Base-by-base conservation (phyloP, 169 alveolate genomes). In the Cryptosporidium bovis region DNA sequence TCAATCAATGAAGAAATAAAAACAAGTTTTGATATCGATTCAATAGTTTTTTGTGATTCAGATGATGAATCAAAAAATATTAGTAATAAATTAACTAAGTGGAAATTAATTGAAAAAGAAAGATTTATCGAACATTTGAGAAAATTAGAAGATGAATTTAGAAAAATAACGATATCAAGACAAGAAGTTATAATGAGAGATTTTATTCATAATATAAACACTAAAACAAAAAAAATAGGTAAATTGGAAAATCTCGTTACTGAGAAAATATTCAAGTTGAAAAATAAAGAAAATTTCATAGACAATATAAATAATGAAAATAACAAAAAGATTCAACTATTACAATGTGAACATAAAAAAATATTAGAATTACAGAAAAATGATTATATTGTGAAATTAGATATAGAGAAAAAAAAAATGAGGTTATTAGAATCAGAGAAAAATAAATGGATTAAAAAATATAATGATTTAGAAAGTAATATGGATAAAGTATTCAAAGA, bases 131-230 rank as follows among this genome's bases (percentile, higher is more conserved):
- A 77, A 34, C 87, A 77, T 48, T 48, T 77, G 6, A 29, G 64
- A 2, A 29, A 77, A n/a, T 40, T 77, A 12, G 87, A 77, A 20
- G 71, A 77, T 24, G 71, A 77, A 44, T 60, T 77, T 18, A 56
- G 87, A 36, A 56, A 60, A 10, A 8, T 62, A 27, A 60, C 64
- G 7, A 15, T 77, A 24, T 33, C 46, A 15, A 77, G 87, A 44
- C 87, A 77, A 60, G 87, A 77, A 40, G 56, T 60, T 16, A 77
- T 77, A 24, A 77, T 77, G 87, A 77, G 27, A 48, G 71, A 60
- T 2, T 77, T 77, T 34, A 77, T 77, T 46, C 10, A 44, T 1
- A 71, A 77, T 20, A 77, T 77, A 29, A 77, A 60, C 4, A 55
- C 64, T 16, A 77, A 56, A 29, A 60, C 53, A n/a, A 29, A 40